Percentiles rank a stretch among this genome's conserved stretches.
Evolutionary conservation across 352 stramenopile genomes (phyloP).

Genomic region (Globisporangium solare): DNA sequence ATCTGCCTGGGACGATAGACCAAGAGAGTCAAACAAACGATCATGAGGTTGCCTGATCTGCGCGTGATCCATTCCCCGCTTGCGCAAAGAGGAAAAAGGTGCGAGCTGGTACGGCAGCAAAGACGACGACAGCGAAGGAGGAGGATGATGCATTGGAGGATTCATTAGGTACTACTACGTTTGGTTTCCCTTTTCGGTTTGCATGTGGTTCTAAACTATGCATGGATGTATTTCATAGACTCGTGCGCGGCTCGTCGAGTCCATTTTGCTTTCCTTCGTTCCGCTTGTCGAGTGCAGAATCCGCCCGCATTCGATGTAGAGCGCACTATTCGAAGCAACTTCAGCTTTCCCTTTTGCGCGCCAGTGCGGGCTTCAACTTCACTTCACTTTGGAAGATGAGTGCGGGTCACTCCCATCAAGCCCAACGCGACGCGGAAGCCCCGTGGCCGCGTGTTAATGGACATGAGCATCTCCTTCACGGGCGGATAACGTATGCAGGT

Average conservation of each 20-base stretch:
- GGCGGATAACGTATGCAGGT: not conserved
- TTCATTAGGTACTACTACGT: constrained; percentile 1
- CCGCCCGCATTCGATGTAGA: not conserved
- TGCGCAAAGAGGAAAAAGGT: not conserved
- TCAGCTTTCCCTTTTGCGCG: constrained; percentile 8
- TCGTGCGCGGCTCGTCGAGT: not conserved
- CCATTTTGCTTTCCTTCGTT: not conserved
- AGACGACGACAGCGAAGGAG: too few species aligned
- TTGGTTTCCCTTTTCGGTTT: not conserved
- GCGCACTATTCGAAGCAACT: constrained; percentile 3
- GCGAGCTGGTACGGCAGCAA: too few species aligned
- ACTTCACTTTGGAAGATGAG: not conserved
- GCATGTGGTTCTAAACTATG: not conserved
- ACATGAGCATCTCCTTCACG: constrained; percentile 7
- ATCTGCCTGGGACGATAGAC: not conserved
- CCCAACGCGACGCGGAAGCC: not conserved
- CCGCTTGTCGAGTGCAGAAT: not conserved
- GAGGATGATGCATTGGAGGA: not conserved
- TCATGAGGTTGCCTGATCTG: not conserved
- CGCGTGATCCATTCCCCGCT: not conserved
- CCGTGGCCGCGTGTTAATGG: not conserved
- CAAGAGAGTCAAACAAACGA: not conserved
- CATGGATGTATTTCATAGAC: constrained; percentile 2
- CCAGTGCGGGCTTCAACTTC: constrained; percentile 7
- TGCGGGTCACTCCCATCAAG: too few species aligned